Percentiles rank a stretch among this genome's conserved stretches.
These are phyloP conservation scores for Chlorella variabilis DNA, from an alignment of 163 green algal species.

Conservation along the genomic window DNA sequence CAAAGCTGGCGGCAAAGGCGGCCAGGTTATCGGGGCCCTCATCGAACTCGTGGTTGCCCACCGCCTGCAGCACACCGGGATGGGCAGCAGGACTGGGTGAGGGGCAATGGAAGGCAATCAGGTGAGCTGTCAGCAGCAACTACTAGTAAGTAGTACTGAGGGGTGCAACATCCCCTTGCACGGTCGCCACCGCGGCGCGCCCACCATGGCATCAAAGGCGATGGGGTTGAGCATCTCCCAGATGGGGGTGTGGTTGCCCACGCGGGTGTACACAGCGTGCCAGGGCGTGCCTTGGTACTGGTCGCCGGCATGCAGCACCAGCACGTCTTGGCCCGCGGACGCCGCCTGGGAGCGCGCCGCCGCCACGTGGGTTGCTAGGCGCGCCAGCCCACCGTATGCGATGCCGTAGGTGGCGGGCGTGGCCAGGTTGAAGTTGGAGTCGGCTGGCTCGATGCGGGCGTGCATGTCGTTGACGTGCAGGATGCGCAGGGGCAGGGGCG, in stretches of 20 bases:
- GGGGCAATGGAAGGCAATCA: neutral
- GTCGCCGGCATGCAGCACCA: slow-evolving; percentile 20
- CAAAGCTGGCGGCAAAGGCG: neutral
- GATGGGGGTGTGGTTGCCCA: neutral
- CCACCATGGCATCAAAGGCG: slow-evolving; percentile 1
- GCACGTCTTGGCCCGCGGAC: neutral
- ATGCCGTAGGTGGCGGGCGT: neutral
- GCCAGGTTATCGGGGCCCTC: neutral
- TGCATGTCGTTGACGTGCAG: slow-evolving; percentile 21
- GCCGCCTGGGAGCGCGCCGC: neutral
- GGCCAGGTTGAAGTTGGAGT: slow-evolving; percentile 18
- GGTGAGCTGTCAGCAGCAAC: too few relatives aligned
- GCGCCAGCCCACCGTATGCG: slow-evolving; percentile 1
- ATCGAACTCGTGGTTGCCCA: slow-evolving; percentile 15
- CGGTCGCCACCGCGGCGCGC: too few relatives aligned
- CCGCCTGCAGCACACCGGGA: neutral
- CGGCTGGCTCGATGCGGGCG: slow-evolving; percentile 18
- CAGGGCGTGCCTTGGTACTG: neutral
- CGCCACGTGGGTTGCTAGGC: neutral
- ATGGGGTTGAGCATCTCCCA: slow-evolving; percentile 6
- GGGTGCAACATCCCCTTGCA: too few relatives aligned
- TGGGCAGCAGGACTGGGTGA: neutral
- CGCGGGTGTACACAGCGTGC: neutral
- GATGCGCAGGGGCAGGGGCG: neutral
- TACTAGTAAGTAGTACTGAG: too few relatives aligned